Conservation (phyloP, 2,329 filamentous ascomycete species). For the Aureobasidium sp. region DNA sequence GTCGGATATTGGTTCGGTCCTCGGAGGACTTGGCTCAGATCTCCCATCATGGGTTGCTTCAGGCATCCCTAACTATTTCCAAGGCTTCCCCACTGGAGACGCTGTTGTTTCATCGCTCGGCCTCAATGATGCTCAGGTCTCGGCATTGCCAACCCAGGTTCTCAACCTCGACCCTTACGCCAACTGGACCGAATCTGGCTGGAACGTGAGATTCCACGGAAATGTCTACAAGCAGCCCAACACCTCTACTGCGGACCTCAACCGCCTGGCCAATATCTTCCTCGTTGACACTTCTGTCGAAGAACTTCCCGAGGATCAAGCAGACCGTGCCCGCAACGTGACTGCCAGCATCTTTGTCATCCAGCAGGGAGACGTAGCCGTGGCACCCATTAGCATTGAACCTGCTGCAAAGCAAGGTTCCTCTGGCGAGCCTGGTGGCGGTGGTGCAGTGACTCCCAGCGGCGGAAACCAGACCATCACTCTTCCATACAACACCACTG, state of each 20-base stretch:
- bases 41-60: constrained; percentile 56
- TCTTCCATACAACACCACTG: constrained; percentile 59
- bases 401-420: constrained; percentile 52
- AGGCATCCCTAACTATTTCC: constrained; percentile 60
- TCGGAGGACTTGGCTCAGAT: constrained; percentile 47
- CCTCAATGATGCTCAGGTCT: constrained; percentile 52
- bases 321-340: constrained; percentile 64
- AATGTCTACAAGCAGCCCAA: constrained; percentile 77
- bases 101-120: constrained; percentile 46
- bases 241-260: constrained; percentile 56
- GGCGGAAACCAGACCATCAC: constrained; percentile 58
- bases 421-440: constrained; percentile 41
- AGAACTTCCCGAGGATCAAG: constrained; percentile 51
- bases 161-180: constrained; percentile 60
- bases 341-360: constrained; percentile 69
- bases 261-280: constrained; percentile 64
- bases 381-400: constrained; percentile 54
- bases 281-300: constrained; percentile 58
- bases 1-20: constrained; percentile 31
- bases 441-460: constrained; percentile 44
- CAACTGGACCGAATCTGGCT: constrained; percentile 73
- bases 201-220: constrained; percentile 70
- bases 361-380: constrained; percentile 59
- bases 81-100: constrained; percentile 52
- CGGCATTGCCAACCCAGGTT: constrained; percentile 60